Evolutionary conservation across 768 basidiomycete genomes (phyloP), one percentile per base, ranked within the genome.

Genomic region (Royoungia palumana): DNA sequence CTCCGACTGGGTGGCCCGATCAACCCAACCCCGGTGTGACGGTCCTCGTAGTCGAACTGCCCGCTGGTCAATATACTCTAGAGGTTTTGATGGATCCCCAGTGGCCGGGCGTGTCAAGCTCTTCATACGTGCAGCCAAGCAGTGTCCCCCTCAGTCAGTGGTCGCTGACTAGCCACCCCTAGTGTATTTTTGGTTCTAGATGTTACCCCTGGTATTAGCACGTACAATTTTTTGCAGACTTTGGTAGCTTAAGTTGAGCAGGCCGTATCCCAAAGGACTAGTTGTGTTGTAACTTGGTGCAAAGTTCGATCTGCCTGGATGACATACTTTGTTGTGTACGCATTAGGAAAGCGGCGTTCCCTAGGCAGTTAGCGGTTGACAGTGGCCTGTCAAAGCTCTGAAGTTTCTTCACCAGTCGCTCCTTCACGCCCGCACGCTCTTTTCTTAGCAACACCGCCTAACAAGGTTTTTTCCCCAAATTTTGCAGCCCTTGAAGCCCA

Each of bases 21-120:
- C 89, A 89, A 65, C 62, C 69, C 9, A 96, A 98, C 70, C 74
- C 79, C 0, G 82, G 80, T 21, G 89, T 94, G 50, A 84, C 79
- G 13, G 94, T 97, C 17, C 72, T 99, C 44, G 75, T 75, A 49
- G 84, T 99, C 64, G 75, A 71, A 55, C 58, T 78, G 12, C 69
- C 85, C 6, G 75, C 78, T 22, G 92, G 91, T n/a, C 70, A 71
- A 40, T 85, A 89, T 68, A 86, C 72, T 14, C 67, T 96, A 41
- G 81, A 94, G 70, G 85, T 97, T 44, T 66, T 98, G 64, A 87
- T 98, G 73, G 93, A 81, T 67, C 96, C 95, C n/a, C 89, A 95
- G 61, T 97, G 94, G 93, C 67, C 74, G 34, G 83, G 80, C 24
- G 78, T 87, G 74, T 72, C 79, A 28, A 60, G 80, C 39, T 74